phyloP scores from a whole-genome alignment of 306 rosid species.

The Citrullus amarus region DNA sequence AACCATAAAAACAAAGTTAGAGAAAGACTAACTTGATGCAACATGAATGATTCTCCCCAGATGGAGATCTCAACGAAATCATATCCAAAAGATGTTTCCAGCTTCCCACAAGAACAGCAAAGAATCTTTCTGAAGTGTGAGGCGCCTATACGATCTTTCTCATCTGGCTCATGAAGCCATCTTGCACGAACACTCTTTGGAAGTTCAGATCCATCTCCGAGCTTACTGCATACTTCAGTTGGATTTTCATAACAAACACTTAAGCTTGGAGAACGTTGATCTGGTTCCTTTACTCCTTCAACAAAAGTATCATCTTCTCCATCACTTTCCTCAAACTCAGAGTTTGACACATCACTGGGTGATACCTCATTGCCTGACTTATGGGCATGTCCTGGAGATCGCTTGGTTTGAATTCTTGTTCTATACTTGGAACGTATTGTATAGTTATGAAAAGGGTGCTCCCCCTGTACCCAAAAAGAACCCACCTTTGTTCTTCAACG shows the following conservation, averaged over 20 bases:
- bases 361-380: constrained; percentile 15
- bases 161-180: constrained; percentile 87
- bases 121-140: constrained; percentile 72
- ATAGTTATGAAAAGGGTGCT: constrained; percentile 86
- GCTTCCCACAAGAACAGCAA: constrained; percentile 54
- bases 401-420: constrained; percentile 23
- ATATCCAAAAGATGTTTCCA: constrained; percentile 49
- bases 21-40: constrained; percentile 65
- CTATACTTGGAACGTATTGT: constrained; percentile 70
- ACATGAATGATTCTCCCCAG: constrained; percentile 95
- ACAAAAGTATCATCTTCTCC: constrained; percentile 25
- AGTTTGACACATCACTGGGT: constrained; percentile 12
- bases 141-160: constrained; percentile 50
- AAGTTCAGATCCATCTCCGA: constrained; percentile 20
- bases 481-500: neutral
- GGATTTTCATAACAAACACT: constrained; percentile 18
- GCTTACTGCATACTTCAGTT: constrained; percentile 14
- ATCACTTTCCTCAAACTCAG: constrained; percentile 44
- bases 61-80: constrained; percentile 49
- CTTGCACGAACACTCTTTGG: constrained; percentile 40
- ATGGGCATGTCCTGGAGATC: constrained; percentile 16
- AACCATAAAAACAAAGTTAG: neutral
- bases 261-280: constrained; percentile 13
- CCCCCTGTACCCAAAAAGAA: constrained; percentile 41
- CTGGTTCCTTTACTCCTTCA: constrained; percentile 16